Conservation (phyloP, 1,139 yeast genomes). For the Casaregolazyma suthepensis region DNA sequence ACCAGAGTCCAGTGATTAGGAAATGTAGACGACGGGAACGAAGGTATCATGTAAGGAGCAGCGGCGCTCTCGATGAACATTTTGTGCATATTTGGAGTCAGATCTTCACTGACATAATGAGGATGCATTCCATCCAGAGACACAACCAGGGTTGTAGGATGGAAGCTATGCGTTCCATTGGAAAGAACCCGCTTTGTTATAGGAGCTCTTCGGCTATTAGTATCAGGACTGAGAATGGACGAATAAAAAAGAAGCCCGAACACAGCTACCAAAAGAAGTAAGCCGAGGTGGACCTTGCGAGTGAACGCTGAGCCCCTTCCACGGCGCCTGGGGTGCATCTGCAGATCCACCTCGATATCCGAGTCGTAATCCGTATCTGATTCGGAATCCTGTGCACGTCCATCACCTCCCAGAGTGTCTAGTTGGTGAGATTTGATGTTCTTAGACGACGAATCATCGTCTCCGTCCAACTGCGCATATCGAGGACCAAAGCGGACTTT, state of each 20-base stretch:
- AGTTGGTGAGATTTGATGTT: constrained; percentile 5
- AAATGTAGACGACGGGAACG: constrained; percentile 84
- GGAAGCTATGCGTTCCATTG: constrained; percentile 68
- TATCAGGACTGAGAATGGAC: constrained; percentile 12
- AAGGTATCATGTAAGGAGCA: constrained; percentile 79
- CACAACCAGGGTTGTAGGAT: constrained; percentile 70
- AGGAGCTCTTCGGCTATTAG: neutral
- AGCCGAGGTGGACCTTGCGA: constrained; percentile 16
- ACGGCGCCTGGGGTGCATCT: constrained; percentile 19
- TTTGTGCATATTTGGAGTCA: constrained; percentile 66
- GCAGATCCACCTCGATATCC: constrained; percentile 26
- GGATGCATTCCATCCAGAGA: constrained; percentile 92
- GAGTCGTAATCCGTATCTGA: constrained; percentile 16
- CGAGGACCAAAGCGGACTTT: constrained; percentile 5
- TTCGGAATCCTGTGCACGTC: constrained; percentile 11
- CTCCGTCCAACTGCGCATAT: constrained; percentile 4
- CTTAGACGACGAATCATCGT: neutral
- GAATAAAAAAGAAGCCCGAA: constrained; percentile 17
- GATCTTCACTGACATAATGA: constrained; percentile 60
- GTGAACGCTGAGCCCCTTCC: constrained; percentile 10
- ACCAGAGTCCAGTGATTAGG: constrained; percentile 91
- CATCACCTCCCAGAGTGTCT: constrained; percentile 1
- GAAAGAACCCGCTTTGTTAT: constrained; percentile 33
- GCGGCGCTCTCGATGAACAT: constrained; percentile 52
- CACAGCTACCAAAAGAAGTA: constrained; percentile 14